These are phyloP conservation scores for Penicillium turbatum DNA, from an alignment of 495 filamentous ascomycete species.

Conservation along the genomic window DNA sequence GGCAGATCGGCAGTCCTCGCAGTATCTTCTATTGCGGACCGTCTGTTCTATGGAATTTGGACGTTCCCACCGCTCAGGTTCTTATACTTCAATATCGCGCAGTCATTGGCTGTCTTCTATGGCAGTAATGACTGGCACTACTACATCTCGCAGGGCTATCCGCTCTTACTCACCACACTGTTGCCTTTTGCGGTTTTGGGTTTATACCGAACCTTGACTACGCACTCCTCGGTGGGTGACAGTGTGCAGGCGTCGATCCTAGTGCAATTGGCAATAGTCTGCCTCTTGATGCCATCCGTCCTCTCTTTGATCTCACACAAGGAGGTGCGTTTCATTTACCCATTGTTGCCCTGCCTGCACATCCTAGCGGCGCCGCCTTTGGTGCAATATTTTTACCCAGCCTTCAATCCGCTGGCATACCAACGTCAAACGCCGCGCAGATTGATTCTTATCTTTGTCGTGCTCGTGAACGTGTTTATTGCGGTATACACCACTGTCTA, in stretches of 20 bases:
- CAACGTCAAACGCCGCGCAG: constrained; percentile 40
- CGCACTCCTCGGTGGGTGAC: constrained; percentile 25
- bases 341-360: constrained; percentile 80
- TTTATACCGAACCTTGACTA: constrained; percentile 50
- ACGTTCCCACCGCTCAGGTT: constrained; percentile 86
- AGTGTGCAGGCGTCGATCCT: constrained; percentile 33
- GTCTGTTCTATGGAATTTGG: constrained; percentile 80
- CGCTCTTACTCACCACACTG: constrained; percentile 78
- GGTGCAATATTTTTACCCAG: constrained; percentile 58
- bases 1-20: constrained; percentile 52
- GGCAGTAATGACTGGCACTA: constrained; percentile 91
- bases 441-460: constrained; percentile 51
- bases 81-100: constrained; percentile 86
- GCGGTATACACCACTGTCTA: constrained; percentile 67
- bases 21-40: constrained; percentile 65
- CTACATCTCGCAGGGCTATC: constrained; percentile 85
- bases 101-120: constrained; percentile 86
- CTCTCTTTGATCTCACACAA: constrained; percentile 89
- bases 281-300: constrained; percentile 53
- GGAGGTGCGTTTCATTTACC: constrained; percentile 96
- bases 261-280: constrained; percentile 57
- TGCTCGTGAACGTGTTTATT: constrained; percentile 65
- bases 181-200: constrained; percentile 70
- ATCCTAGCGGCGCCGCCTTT: constrained; percentile 68
- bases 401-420: constrained; percentile 27